These are phyloP conservation scores for Microcyclospora tardicrescens DNA, from an alignment of 2,329 filamentous ascomycete genomes.

Conservation along the genomic window DNA sequence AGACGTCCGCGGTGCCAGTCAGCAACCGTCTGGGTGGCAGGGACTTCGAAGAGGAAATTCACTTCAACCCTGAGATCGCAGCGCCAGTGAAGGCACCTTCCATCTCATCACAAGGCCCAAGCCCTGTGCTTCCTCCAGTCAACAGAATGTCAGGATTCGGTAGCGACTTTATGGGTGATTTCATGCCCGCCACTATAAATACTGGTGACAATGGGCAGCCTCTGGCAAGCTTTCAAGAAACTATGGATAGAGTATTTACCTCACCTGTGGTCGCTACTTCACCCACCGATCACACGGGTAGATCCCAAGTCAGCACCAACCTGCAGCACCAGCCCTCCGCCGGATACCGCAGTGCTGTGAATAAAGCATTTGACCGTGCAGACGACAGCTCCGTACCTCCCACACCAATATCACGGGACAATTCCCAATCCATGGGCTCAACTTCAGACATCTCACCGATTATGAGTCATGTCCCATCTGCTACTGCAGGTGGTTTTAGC, in stretches of 20 bases:
- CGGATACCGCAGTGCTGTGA: slow-evolving; percentile 43
- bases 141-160: slow-evolving; percentile 32
- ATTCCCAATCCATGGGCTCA: slow-evolving; percentile 16
- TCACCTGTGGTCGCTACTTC: neutral
- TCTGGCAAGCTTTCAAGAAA: neutral
- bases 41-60: neutral
- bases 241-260: neutral
- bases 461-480: slow-evolving; percentile 43
- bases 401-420: slow-evolving; percentile 37
- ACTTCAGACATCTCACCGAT: slow-evolving; percentile 54
- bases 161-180: slow-evolving; percentile 16
- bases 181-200: neutral
- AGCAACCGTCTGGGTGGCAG: neutral
- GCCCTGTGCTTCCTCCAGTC: slow-evolving; percentile 29
- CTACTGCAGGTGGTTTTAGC: slow-evolving; percentile 17
- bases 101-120: slow-evolving; percentile 16
- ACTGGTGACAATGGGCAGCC: neutral
- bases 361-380: slow-evolving; percentile 50
- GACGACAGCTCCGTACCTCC: slow-evolving; percentile 41
- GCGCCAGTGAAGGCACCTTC: neutral
- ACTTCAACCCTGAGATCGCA: neutral
- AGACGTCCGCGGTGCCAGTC: neutral
- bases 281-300: neutral
- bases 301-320: neutral
- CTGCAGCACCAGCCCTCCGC: slow-evolving; percentile 37